These are phyloP conservation scores for Dactylellina parvicollis DNA, from an alignment of 2,329 filamentous ascomycete genomes.

Conservation along the genomic window DNA sequence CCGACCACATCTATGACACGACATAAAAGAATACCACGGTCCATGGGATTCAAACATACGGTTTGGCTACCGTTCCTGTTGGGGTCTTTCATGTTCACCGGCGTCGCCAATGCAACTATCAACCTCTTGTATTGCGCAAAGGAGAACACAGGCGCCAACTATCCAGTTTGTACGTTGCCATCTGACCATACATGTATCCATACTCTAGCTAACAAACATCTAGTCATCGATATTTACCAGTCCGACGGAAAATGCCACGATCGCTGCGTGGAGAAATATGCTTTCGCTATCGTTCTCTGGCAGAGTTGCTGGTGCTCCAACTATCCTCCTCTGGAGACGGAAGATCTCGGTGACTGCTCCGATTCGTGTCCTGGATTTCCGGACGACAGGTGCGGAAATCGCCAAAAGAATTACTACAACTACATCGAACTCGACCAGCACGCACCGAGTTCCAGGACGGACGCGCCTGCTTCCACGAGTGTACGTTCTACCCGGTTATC, in stretches of 20 bases:
- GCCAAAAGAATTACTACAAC: constrained; percentile 67
- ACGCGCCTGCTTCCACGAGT: constrained; percentile 45
- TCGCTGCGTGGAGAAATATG: constrained; percentile 69
- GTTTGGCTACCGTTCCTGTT: constrained; percentile 38
- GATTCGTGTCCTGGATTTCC: constrained; percentile 76
- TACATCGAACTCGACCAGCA: constrained; percentile 66
- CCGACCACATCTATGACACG: constrained; percentile 45
- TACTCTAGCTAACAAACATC: constrained; percentile 1
- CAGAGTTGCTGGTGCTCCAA: constrained; percentile 79
- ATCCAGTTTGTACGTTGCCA: constrained; percentile 30
- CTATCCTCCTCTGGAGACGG: constrained; percentile 67
- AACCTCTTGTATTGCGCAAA: constrained; percentile 35
- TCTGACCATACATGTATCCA: background rate
- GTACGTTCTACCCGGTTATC: constrained; percentile 51
- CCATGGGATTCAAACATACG: constrained; percentile 32
- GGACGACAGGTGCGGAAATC: constrained; percentile 72
- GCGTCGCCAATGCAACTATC: constrained; percentile 17
- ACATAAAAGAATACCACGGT: constrained; percentile 44
- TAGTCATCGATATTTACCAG: constrained; percentile 62
- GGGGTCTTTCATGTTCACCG: constrained; percentile 22
- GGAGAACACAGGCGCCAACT: constrained; percentile 37
- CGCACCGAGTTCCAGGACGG: constrained; percentile 47
- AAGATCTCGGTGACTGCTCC: constrained; percentile 65
- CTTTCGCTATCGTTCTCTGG: constrained; percentile 75
- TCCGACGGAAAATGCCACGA: constrained; percentile 75